Conservation (phyloP, 108 stramenopile genomes). For the Skeletonema costatum region DNA sequence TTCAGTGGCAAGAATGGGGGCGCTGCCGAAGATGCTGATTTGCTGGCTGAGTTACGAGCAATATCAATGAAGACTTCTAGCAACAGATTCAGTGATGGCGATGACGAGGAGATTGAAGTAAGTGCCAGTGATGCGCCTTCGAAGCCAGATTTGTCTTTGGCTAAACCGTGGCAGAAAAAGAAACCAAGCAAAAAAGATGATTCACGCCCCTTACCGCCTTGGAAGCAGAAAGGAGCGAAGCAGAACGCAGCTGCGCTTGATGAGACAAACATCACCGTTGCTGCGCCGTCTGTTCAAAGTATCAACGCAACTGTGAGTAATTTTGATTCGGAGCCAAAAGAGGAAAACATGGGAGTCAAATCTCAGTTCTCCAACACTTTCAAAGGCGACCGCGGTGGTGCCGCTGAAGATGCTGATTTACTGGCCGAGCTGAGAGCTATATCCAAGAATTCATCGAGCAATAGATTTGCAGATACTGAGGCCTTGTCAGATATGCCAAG, state of each 20-base stretch:
- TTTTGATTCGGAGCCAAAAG: not conserved
- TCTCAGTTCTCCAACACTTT: slow-evolving; percentile 61
- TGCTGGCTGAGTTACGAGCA: slow-evolving; percentile 58
- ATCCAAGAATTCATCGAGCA: slow-evolving; percentile 54
- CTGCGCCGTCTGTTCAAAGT: not conserved
- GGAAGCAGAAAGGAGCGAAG: slow-evolving; percentile 13
- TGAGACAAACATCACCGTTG: not conserved
- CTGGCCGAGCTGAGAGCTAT: slow-evolving; percentile 65
- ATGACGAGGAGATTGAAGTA: not conserved
- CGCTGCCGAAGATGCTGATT: slow-evolving; percentile 61
- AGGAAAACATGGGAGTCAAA: slow-evolving; percentile 38
- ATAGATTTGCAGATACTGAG: slow-evolving; percentile 56
- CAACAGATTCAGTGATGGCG: slow-evolving; percentile 38
- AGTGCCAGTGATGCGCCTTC: not conserved
- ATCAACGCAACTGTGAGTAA: not conserved
- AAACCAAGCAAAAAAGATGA: slow-evolving; percentile 1
- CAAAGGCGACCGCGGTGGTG: slow-evolving; percentile 75
- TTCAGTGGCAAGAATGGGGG: slow-evolving; percentile 79
- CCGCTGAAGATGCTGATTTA: slow-evolving; percentile 83
- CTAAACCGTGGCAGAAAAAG: not conserved
- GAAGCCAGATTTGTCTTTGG: not conserved
- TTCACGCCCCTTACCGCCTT: slow-evolving; percentile 9
- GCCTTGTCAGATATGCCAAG: not conserved
- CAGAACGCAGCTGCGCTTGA: not conserved
- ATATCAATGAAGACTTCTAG: slow-evolving; percentile 48